These are phyloP conservation scores for Rostrohypoxylon terebratum DNA, from an alignment of 495 filamentous ascomycete species.

Conservation along the genomic window DNA sequence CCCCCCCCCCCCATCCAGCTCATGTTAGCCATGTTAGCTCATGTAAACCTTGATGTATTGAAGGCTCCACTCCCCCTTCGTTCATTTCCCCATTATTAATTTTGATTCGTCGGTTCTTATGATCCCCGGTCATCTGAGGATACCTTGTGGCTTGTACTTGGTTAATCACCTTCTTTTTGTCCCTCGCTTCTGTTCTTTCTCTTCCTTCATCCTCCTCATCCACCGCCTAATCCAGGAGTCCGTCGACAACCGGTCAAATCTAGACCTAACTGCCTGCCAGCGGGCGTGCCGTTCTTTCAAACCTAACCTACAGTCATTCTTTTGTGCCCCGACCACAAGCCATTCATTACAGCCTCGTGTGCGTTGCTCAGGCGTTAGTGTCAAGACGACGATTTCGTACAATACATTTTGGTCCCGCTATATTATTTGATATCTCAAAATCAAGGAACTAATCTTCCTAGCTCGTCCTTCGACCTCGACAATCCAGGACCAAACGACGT, in stretches of 20 bases:
- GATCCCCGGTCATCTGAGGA: slow-evolving; percentile 34
- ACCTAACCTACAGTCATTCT: slow-evolving; percentile 52
- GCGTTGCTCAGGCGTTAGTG: slow-evolving; percentile 35
- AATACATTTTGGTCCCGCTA: slow-evolving; percentile 30
- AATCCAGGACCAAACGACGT: slow-evolving; percentile 9
- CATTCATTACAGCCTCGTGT: slow-evolving; percentile 40
- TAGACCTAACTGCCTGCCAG: slow-evolving; percentile 56
- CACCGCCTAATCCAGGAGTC: slow-evolving; percentile 45
- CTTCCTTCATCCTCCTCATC: slow-evolving; percentile 51
- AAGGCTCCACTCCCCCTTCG: slow-evolving; percentile 49
- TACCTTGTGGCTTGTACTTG: slow-evolving; percentile 35
- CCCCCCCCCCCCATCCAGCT: slow-evolving; percentile 2
- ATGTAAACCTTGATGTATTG: slow-evolving; percentile 28
- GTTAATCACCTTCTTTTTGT: slow-evolving; percentile 46
- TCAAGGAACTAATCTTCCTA: slow-evolving; percentile 23
- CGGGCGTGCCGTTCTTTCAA: slow-evolving; percentile 62
- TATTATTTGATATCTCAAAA: slow-evolving; percentile 28
- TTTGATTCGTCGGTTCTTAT: slow-evolving; percentile 48
- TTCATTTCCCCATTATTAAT: slow-evolving; percentile 51
- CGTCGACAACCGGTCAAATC: slow-evolving; percentile 46
- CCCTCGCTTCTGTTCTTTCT: slow-evolving; percentile 50
- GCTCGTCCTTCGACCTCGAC: slow-evolving; percentile 30
- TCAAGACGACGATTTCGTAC: slow-evolving; percentile 41
- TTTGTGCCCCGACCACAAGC: slow-evolving; percentile 46
- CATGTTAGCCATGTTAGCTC: slow-evolving; percentile 19